These are phyloP conservation scores for Aspergillus diversus DNA, from an alignment of 495 filamentous ascomycete genomes.

Conservation along the genomic window DNA sequence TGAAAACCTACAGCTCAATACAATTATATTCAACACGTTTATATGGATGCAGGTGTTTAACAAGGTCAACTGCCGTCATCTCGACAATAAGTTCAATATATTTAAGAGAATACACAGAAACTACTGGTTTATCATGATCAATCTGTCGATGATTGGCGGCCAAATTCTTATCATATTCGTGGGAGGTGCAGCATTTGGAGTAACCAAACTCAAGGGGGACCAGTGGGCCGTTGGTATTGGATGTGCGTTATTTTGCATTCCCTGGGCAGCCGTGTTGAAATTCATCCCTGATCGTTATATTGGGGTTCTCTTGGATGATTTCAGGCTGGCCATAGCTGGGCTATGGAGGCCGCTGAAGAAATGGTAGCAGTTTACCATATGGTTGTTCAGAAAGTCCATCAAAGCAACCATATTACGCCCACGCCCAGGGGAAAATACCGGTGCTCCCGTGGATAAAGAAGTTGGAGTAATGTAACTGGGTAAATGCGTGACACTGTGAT, in stretches of 20 bases:
- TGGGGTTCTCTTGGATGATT: not conserved
- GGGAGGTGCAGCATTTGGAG: conserved; percentile 76
- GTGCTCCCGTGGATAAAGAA: not conserved
- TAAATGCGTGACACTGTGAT: not conserved
- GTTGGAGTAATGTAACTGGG: not conserved
- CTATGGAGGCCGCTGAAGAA: not conserved
- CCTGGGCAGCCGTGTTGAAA: conserved; percentile 24
- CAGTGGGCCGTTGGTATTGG: conserved; percentile 77
- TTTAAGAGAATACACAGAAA: conserved; percentile 80
- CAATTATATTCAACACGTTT: conserved; percentile 90
- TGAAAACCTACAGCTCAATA: conserved; percentile 54
- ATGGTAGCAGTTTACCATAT: not conserved
- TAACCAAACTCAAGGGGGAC: conserved; percentile 65
- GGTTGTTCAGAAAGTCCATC: not conserved
- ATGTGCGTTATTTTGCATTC: conserved; percentile 45
- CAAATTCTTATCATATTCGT: conserved; percentile 83
- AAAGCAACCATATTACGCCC: not conserved
- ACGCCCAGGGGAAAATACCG: not conserved
- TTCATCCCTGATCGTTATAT: conserved; percentile 45
- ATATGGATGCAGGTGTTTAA: conserved; percentile 99
- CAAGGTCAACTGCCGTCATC: conserved; percentile 87
- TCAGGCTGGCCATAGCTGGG: not conserved
- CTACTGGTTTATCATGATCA: conserved; percentile 81
- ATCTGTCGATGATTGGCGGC: conserved; percentile 73
- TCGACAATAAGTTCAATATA: conserved; percentile 92